Conservation (phyloP, 352 stramenopile species). For the Phytophthora tubulina region DNA sequence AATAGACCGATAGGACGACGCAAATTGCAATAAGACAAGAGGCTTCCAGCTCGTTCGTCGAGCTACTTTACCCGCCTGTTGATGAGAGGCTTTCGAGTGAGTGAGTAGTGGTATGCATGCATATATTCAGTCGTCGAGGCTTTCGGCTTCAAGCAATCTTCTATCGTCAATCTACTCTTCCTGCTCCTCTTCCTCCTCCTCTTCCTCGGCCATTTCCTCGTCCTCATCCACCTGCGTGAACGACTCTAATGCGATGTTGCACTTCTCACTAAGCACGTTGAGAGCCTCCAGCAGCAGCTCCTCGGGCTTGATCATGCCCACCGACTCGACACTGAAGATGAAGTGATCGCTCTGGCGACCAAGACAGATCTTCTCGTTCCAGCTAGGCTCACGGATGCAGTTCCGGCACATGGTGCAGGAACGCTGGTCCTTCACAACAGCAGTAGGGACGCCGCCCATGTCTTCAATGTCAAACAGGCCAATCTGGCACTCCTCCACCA, state of each 20-base stretch:
- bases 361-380: constrained; percentile 92
- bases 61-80: neutral
- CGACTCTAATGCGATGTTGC: constrained; percentile 84
- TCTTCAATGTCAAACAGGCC: constrained; percentile 94
- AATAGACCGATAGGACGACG: constrained; percentile 17
- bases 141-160: constrained; percentile 31
- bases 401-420: constrained; percentile 97
- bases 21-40: constrained; percentile 6
- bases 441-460: constrained; percentile 70
- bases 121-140: constrained; percentile 44
- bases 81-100: neutral
- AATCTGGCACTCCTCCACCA: constrained; percentile 78
- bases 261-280: constrained; percentile 86
- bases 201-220: constrained; percentile 54
- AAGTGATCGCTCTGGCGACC: constrained; percentile 96
- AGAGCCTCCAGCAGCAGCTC: constrained; percentile 84
- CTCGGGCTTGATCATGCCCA: constrained; percentile 89
- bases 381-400: constrained; percentile 93
- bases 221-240: constrained; percentile 74
- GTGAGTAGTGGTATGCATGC: constrained; percentile 30
- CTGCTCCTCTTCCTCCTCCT: constrained; percentile 54
- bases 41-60: constrained; percentile 4
- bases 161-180: constrained; percentile 61
- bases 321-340: constrained; percentile 93
- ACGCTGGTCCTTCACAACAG: constrained; percentile 86